These are phyloP conservation scores for Lolium rigidum DNA, from an alignment of 176 grass and related monocot genomes.

Conservation along the genomic window DNA sequence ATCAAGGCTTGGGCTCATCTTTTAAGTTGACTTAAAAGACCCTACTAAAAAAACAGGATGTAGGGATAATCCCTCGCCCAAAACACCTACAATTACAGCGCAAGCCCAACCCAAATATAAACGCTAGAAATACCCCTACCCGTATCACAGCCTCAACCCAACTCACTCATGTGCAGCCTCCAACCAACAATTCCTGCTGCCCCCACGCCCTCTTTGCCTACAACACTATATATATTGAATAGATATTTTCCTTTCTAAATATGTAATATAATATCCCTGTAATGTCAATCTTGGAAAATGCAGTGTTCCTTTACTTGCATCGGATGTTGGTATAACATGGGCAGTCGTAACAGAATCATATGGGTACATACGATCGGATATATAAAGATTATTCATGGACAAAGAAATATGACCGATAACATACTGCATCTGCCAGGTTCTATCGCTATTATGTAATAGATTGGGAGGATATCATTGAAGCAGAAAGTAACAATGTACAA, in stretches of 20 bases:
- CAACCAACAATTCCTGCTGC: not conserved
- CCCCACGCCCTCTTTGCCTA: not conserved
- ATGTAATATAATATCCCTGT: not conserved
- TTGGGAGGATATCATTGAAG: slow-evolving; percentile 27
- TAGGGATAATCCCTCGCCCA: not conserved
- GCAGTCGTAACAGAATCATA: not conserved
- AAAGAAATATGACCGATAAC: slow-evolving; percentile 7
- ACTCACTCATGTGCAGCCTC: not conserved
- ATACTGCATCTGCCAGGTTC: slow-evolving; percentile 16
- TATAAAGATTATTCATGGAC: slow-evolving; percentile 26
- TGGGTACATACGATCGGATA: not conserved
- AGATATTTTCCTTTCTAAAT: not conserved
- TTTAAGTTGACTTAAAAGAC: not conserved
- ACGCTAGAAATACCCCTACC: not conserved
- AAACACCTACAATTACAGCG: slow-evolving; percentile 18
- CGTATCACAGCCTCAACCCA: not conserved
- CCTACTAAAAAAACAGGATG: not conserved
- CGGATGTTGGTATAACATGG: not conserved
- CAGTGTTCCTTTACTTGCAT: not conserved
- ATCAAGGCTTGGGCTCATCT: not conserved
- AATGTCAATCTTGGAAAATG: not conserved
- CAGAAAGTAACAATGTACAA: slow-evolving; percentile 24
- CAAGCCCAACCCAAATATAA: not conserved
- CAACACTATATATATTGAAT: not conserved
- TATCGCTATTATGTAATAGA: not conserved